These are phyloP conservation scores for Fusarium transvaalense DNA, from an alignment of 2,329 filamentous ascomycete species.

Conservation along the genomic window DNA sequence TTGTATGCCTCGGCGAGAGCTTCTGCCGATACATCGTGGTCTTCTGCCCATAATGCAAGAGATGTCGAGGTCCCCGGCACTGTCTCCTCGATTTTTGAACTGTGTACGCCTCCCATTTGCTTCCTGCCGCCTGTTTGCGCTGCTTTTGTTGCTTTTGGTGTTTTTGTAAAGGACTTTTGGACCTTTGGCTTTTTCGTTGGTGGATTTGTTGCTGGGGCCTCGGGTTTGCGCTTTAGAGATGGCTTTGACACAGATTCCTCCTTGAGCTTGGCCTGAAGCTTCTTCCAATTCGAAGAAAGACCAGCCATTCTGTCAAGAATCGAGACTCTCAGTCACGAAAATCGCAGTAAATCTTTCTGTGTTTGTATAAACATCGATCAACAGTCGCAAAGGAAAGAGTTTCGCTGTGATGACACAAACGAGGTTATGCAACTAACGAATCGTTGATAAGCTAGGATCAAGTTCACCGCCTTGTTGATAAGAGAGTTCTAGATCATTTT, in stretches of 20 bases:
- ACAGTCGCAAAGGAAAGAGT: conserved; percentile 11
- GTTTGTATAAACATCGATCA: conserved; percentile 17
- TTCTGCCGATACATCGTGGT: conserved; percentile 71
- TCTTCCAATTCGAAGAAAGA: conserved; percentile 82
- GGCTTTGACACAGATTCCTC: conserved; percentile 57
- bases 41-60: conserved; percentile 70
- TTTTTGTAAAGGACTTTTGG: conserved; percentile 18
- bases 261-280: conserved; percentile 74
- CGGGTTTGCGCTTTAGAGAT: conserved; percentile 60
- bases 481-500: conserved; percentile 39
- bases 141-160: conserved; percentile 11
- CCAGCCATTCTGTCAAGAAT: conserved; percentile 53
- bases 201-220: conserved; percentile 45
- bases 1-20: conserved; percentile 73
- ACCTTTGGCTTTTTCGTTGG: conserved; percentile 50
- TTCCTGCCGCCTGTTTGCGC: conserved; percentile 25
- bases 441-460: conserved; percentile 37
- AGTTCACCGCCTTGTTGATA: conserved; percentile 47
- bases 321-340: neutral
- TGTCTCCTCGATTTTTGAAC: conserved; percentile 58
- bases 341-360: neutral
- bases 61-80: conserved; percentile 63
- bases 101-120: conserved; percentile 70
- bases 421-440: conserved; percentile 42
- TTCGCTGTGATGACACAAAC: conserved; percentile 28